Conservation (phyloP, 345 rosid genomes). For the Syzygium jambos region DNA sequence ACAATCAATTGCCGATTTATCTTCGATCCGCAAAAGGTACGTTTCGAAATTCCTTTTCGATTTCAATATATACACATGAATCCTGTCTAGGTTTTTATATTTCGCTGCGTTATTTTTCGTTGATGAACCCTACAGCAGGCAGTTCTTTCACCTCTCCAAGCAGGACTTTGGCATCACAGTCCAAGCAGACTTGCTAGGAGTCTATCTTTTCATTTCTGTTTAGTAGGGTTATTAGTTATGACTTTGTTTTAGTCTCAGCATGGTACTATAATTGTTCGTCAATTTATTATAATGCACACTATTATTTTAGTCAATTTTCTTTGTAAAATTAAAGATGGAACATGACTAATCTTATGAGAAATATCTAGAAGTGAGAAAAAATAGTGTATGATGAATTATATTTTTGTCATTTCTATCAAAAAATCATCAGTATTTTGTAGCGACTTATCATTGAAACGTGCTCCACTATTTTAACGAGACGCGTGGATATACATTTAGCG, state of each 20-base stretch:
- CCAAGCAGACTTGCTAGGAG: too few relatives aligned
- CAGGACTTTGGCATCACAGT: not conserved
- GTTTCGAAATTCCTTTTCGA: too few relatives aligned
- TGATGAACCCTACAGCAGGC: too few relatives aligned
- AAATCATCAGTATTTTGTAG: not conserved
- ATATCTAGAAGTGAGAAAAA: not conserved
- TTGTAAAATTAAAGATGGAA: not conserved
- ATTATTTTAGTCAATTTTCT: not conserved
- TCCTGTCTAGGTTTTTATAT: too few relatives aligned
- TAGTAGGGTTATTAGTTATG: too few relatives aligned
- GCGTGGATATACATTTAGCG: not conserved
- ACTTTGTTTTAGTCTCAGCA: too few relatives aligned
- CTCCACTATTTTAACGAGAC: not conserved
- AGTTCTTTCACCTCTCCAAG: not conserved
- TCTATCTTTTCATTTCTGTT: too few relatives aligned
- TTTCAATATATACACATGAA: too few relatives aligned
- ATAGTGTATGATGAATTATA: not conserved
- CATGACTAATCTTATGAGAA: not conserved
- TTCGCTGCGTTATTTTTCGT: too few relatives aligned
- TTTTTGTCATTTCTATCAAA: not conserved
- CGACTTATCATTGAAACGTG: not conserved
- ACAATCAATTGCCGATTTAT: too few relatives aligned
- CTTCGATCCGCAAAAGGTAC: too few relatives aligned
- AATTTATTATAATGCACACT: not conserved
- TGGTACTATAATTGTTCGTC: not conserved